Base-by-base conservation (phyloP, 1,139 yeast genomes). In the Candida labiduridarum region DNA sequence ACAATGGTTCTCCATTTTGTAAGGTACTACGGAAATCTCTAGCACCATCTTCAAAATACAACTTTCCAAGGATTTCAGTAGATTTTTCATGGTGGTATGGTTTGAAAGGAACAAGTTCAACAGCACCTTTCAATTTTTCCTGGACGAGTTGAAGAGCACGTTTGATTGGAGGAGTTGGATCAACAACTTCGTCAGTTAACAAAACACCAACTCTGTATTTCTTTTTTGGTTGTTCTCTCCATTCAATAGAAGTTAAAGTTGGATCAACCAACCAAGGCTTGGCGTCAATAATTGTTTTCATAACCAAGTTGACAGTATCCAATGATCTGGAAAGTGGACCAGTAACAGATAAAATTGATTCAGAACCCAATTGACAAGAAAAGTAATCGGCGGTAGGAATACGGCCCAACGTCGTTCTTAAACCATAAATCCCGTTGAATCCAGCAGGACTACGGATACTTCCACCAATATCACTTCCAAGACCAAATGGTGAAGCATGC, bases 261-360 rank as follows among this genome's bases (percentile, higher is more conserved):
- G 64, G 64, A 44, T 65, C 68, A 27, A 51, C 18, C 14, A 50
- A 36, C 66, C 67, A 62, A 8, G 68, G 67, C 45, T 64, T 57
- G 18, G 63, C 55, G 45, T 60, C 64, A 38, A 66, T 59, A 35
- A 64, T 58, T 2, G 61, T 54, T 42, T 65, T 65, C 69, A 67
- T 66, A 35, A 62, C 57, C 43, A 65, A 56, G 29, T 65, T 68
- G 27, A 67, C 54, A 35, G 60, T 61, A 16, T 58, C 67, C 18
- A 67, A 57, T 1, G 66, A 61, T 48, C 69, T 62, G 1, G 80
- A 66, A 66, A 76, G 65, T 10, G 80, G 80, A 1, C 81, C 80
- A n/a, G 73, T 68, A 38, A 74, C 78, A n/a, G 76, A 77, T 30
- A 71, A 66, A 6, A 72, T 71, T 5, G 72, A 62, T 51, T 74